Evolutionary conservation across 2,329 filamentous ascomycete genomes (phyloP), one percentile per base, ranked within the genome.

Genomic region (Setomelanomma holmii): DNA sequence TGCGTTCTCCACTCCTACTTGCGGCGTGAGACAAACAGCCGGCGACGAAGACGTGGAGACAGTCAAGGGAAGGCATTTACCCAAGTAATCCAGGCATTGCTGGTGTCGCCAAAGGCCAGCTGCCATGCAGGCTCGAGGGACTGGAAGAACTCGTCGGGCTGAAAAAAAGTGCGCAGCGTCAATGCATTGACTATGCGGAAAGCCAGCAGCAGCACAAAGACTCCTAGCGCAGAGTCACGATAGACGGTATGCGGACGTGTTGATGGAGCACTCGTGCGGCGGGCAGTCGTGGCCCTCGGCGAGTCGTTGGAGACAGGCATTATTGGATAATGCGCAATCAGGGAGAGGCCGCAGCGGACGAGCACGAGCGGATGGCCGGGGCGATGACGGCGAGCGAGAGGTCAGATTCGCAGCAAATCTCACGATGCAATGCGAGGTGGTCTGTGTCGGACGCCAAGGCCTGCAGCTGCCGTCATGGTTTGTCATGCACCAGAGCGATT

Each of bases 101-200:
- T 89, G 12, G 82, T 73, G 2, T 79, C 69, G 19, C 93, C 93
- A 80, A 96, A 97, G 3, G 90, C 89, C 49, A 95, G 82, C 66
- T 87, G 81, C 93, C 93, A 98, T 61, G 95, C 95, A 46, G 95
- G 93, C 78, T 99, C 95, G 39, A 98, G 84, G 1, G 92, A 89
- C 72, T 99, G 95, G 69, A 95, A 99, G 79, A 91, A 98, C 76
- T 99, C 95, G 79, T 99, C 95, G 22, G 95, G 95, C 75, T 99
- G 95, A 78, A 99, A 99, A 75, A 97, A 99, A 17, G 95, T 98
- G 60, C 85, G 81, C 51, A 96, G 80, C 56, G 82, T 86, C 64
- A 95, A 81, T 24, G 91, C 87, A 77, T 96, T 96, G 72, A 90
- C 74, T 59, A 93, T 82, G 48, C 95, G 90, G 58, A 96, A 84